Conservation (phyloP, 1,284 basidiomycete genomes). For the Wallemia ichthyophaga region DNA sequence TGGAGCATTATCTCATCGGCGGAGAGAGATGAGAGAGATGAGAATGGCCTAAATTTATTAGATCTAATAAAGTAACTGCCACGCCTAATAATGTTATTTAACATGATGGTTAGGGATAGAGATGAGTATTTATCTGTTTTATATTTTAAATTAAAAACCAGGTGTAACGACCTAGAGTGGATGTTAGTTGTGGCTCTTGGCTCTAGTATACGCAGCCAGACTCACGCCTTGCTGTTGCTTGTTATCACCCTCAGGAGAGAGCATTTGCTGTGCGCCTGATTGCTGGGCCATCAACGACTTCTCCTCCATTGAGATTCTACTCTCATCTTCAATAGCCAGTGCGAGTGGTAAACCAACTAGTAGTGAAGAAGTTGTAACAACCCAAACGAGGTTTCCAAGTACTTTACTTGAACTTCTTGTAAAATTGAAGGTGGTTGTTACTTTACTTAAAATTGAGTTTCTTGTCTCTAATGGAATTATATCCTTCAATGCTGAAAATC, state of each 20-base stretch:
- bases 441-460: constrained; percentile 31
- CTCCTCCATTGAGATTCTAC: constrained; percentile 75
- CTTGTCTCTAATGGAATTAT: constrained; percentile 78
- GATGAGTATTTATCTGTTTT: not conserved
- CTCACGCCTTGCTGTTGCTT: not conserved
- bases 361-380: constrained; percentile 72
- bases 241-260: constrained; percentile 10
- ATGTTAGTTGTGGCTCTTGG: not conserved
- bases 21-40: constrained; percentile 37
- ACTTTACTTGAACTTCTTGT: constrained; percentile 27
- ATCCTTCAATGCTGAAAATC: constrained; percentile 68
- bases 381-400: constrained; percentile 70
- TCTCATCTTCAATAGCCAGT: constrained; percentile 79
- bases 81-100: not conserved
- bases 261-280: constrained; percentile 61
- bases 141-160: not conserved
- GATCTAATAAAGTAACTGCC: constrained; percentile 6
- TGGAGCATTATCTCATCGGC: constrained; percentile 75
- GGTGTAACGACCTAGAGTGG: not conserved
- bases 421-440: constrained; percentile 30
- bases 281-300: constrained; percentile 80
- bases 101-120: not conserved
- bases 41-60: constrained; percentile 14
- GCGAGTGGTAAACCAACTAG: constrained; percentile 79
- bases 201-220: not conserved